Base-by-base conservation (phyloP, 2,329 filamentous ascomycete species). In the Penicillium sp. region DNA sequence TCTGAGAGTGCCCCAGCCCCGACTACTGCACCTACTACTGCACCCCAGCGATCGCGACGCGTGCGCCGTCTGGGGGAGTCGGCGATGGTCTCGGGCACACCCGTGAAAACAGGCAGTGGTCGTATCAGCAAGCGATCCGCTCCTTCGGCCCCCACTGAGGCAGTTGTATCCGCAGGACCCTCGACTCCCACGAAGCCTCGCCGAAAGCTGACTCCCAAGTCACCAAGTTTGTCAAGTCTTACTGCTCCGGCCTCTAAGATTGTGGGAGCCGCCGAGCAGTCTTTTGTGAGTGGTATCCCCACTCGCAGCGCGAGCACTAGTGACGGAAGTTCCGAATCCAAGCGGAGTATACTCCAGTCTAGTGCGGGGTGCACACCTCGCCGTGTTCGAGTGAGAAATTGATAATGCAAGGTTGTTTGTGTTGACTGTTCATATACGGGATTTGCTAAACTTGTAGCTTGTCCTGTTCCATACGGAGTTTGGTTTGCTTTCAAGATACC, bases 301-400 rank as follows among this genome's bases (percentile, higher is more conserved):
- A 67, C 60, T 35, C 58, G 56, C 35, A 62, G 56, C 39, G 62
- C 58, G 48, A 50, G 52, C 62, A 52, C 57, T 37, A 60, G 61
- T 27, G 58, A 62, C 45, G 58, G 45, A 44, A 61, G 55, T 22
- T 52, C 53, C 14, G 53, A 58, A 19, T 48, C 56, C 13, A 70
- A 67, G 57, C 70, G 64, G 51, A 71, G 56, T 57, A 59, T 69
- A 35, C 56, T 71, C 47, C 68, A 71, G 59, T 60, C 70, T 22
- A 70, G 66, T 52, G 71, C 73, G n/a, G 73, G 71, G 41, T 73
- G 70, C 50, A 75, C 72, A 1, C 73, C 71, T 53, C 68, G 67
- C 44, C 68, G 71, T 39, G 64, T 75, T 46, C 71, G 72, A 35
- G 62, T 66, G 33, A 62, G 69, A 49, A 51, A 62, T 51, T 72